Percentiles rank a stretch among this genome's conserved stretches.
phyloP scores from a whole-genome alignment of 352 stramenopile genomes.

The Globisporangium acanthophoron region DNA sequence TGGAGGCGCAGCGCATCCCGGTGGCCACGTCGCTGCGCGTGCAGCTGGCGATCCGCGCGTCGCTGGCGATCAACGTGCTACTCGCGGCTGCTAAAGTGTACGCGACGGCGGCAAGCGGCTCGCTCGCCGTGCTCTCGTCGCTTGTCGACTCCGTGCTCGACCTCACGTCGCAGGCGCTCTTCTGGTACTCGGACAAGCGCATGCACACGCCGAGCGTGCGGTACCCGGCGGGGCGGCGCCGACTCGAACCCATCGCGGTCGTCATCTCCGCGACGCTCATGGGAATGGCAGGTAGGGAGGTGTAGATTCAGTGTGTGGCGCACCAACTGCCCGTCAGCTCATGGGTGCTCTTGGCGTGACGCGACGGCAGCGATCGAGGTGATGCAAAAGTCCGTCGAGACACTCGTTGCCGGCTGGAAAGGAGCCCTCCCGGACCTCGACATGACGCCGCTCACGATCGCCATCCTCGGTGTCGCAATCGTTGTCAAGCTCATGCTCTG shows the following conservation, averaged over 20 bases:
- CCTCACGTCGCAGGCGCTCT: slow-evolving; percentile 90
- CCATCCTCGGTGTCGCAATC: slow-evolving; percentile 67
- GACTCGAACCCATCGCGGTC: slow-evolving; percentile 94
- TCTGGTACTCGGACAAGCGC: slow-evolving; percentile 93
- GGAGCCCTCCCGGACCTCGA: slow-evolving; percentile 61
- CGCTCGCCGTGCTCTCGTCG: slow-evolving; percentile 92
- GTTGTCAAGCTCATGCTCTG: slow-evolving; percentile 79
- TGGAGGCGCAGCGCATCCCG: slow-evolving; percentile 35
- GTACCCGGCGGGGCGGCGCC: slow-evolving; percentile 90
- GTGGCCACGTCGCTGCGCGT: slow-evolving; percentile 40
- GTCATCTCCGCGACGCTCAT: slow-evolving; percentile 96
- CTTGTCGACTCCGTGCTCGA: slow-evolving; percentile 93
- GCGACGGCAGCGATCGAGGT: slow-evolving; percentile 83
- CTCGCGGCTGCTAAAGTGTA: slow-evolving; percentile 73
- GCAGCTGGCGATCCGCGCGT: slow-evolving; percentile 65
- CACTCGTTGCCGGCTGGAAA: slow-evolving; percentile 64
- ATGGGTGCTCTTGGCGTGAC: too few species aligned
- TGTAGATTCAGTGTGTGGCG: neutral
- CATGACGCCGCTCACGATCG: slow-evolving; percentile 61
- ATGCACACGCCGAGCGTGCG: slow-evolving; percentile 86
- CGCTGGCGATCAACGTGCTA: slow-evolving; percentile 67
- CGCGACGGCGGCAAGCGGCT: slow-evolving; percentile 77
- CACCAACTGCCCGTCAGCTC: too few species aligned
- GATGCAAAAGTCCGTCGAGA: slow-evolving; percentile 88
- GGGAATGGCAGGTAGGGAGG: slow-evolving; percentile 84